phyloP scores from a whole-genome alignment of 2,329 filamentous ascomycete genomes.

The Tolypocladium tropicale region DNA sequence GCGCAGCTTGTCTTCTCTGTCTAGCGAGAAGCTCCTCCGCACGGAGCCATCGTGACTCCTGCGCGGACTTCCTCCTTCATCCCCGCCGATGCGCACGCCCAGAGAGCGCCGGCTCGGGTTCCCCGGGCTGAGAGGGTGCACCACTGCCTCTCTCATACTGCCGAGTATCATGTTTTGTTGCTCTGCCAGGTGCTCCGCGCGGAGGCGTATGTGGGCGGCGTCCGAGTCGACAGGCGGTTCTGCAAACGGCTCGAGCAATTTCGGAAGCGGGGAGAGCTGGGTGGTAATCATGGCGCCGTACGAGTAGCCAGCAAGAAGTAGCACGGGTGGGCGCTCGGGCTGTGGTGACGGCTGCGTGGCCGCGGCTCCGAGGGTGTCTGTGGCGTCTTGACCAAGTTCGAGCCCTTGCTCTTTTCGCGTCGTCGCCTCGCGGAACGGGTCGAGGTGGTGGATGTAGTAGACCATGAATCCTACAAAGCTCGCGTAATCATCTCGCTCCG shows the following conservation, averaged over 20 bases:
- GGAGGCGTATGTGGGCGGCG: constrained; percentile 58
- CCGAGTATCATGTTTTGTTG: constrained; percentile 44
- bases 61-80: constrained; percentile 30
- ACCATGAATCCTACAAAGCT: constrained; percentile 73
- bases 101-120: constrained; percentile 14
- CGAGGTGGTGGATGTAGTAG: constrained; percentile 57
- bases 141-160: constrained; percentile 21
- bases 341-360: not conserved
- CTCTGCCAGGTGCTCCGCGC: constrained; percentile 57
- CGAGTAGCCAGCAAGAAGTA: constrained; percentile 73
- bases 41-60: constrained; percentile 26
- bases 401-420: not conserved
- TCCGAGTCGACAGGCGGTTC: constrained; percentile 42
- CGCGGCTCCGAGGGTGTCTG: not conserved
- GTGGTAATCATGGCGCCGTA: constrained; percentile 80
- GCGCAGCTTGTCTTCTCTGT: constrained; percentile 35
- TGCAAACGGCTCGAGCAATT: constrained; percentile 51
- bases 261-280: constrained; percentile 53
- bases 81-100: constrained; percentile 39
- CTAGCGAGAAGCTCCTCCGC: constrained; percentile 26
- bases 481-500: constrained; percentile 73
- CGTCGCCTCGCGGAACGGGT: constrained; percentile 20
- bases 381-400: not conserved
- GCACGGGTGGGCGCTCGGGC: constrained; percentile 15
- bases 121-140: constrained; percentile 12